Conservation (phyloP, 768 basidiomycete species). For the Lentinula aciculospora region DNA sequence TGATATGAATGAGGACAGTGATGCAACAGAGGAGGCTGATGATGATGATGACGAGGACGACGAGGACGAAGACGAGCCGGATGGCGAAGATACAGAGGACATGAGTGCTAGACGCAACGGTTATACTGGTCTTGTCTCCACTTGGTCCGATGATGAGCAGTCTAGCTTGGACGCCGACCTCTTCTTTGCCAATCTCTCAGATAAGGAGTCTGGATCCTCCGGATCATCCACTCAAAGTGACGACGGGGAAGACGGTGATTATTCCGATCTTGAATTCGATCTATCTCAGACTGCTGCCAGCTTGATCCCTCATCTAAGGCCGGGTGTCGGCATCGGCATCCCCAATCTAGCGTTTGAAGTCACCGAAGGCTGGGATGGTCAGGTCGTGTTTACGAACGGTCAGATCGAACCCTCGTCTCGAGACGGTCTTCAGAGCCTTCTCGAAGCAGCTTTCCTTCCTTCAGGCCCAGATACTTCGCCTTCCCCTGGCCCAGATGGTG, state of each 20-base stretch:
- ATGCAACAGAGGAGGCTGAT: slow-evolving; percentile 56
- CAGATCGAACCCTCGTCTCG: slow-evolving; percentile 26
- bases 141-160: slow-evolving; percentile 76
- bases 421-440: neutral
- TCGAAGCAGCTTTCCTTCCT: slow-evolving; percentile 1
- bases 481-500: slow-evolving; percentile 46
- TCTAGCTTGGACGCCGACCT: slow-evolving; percentile 78
- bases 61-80: slow-evolving; percentile 23
- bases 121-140: slow-evolving; percentile 63
- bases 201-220: slow-evolving; percentile 28
- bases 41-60: slow-evolving; percentile 33
- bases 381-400: slow-evolving; percentile 67
- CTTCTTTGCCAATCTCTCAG: slow-evolving; percentile 77
- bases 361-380: slow-evolving; percentile 70
- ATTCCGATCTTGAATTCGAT: slow-evolving; percentile 32
- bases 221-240: slow-evolving; percentile 19
- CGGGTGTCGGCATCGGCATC: slow-evolving; percentile 26
- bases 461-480: slow-evolving; percentile 28
- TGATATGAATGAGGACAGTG: slow-evolving; percentile 59
- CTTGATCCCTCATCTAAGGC: slow-evolving; percentile 22
- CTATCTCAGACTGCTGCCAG: slow-evolving; percentile 22
- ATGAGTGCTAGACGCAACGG: slow-evolving; percentile 22
- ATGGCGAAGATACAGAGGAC: slow-evolving; percentile 43
- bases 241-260: slow-evolving; percentile 42
- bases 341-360: slow-evolving; percentile 58